Conservation (phyloP, 228 moss, liverwort and hornwort species). For the Sphagnum fallax region DNA sequence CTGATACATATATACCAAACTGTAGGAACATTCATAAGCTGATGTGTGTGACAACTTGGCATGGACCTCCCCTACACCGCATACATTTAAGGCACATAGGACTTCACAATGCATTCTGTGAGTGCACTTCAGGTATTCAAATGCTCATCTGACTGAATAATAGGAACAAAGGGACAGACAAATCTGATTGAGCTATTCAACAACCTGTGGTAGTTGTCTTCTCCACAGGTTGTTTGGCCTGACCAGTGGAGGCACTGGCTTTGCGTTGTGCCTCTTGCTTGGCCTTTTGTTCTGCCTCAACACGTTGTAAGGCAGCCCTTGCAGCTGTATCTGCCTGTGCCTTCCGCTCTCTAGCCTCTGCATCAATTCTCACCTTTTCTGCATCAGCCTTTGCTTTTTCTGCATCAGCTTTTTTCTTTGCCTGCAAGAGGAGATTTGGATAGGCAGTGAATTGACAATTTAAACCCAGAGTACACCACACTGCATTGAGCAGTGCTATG, state of each 20-base stretch:
- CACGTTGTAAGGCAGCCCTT: conserved; percentile 64
- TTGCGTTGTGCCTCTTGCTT: conserved; percentile 41
- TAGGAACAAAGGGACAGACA: too few relatives aligned
- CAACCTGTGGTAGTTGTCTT: conserved; percentile 12
- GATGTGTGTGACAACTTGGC: too few relatives aligned
- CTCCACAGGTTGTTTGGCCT: conserved; percentile 7
- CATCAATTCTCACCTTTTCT: conserved; percentile 58
- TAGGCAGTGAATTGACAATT: not conserved
- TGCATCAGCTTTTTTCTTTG: conserved; percentile 31
- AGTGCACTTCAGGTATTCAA: too few relatives aligned
- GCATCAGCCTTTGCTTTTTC: conserved; percentile 52
- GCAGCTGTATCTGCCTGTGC: conserved; percentile 70
- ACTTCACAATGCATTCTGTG: too few relatives aligned
- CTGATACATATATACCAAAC: not conserved
- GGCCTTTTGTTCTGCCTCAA: conserved; percentile 46
- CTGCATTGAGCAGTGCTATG: too few relatives aligned
- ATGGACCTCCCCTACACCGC: too few relatives aligned
- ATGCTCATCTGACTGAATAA: too few relatives aligned
- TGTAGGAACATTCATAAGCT: too few relatives aligned
- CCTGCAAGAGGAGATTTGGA: conserved; percentile 9
- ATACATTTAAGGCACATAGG: too few relatives aligned
- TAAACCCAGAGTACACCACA: not conserved
- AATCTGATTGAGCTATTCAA: too few relatives aligned
- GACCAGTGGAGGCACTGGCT: not conserved
- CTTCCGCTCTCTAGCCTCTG: conserved; percentile 59